These are phyloP conservation scores for Hyparrhenia diplandra DNA, from an alignment of 176 grass and related monocot genomes.

Conservation along the genomic window DNA sequence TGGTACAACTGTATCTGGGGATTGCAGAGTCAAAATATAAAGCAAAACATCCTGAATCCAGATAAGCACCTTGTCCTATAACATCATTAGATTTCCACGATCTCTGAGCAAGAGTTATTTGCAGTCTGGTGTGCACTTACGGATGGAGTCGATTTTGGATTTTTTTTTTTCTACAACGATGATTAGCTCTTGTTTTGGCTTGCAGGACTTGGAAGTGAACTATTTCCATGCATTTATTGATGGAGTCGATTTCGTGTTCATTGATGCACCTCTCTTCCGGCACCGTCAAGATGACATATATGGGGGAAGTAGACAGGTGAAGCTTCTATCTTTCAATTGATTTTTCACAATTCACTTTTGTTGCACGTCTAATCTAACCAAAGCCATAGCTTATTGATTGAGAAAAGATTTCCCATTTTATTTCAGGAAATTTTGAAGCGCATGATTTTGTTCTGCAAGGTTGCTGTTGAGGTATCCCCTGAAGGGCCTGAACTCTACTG, in stretches of 20 bases:
- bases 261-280: conserved; percentile 60
- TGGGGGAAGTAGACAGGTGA: conserved; percentile 64
- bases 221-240: conserved; percentile 86
- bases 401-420: neutral
- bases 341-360: neutral
- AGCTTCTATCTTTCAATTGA: neutral
- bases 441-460: conserved; percentile 97
- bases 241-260: conserved; percentile 93
- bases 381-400: neutral
- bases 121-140: neutral
- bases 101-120: neutral
- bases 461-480: conserved; percentile 69
- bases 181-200: neutral
- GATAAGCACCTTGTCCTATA: neutral
- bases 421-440: conserved; percentile 83
- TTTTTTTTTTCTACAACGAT: neutral
- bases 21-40: neutral
- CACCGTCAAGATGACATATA: conserved; percentile 74
- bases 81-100: neutral
- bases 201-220: conserved; percentile 86
- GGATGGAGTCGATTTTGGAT: neutral
- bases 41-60: neutral
- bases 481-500: neutral
- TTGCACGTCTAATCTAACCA: conserved; percentile 1
- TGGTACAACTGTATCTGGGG: neutral